These are phyloP conservation scores for Diplodia intermedia DNA, from an alignment of 2,329 filamentous ascomycete species.

Conservation along the genomic window DNA sequence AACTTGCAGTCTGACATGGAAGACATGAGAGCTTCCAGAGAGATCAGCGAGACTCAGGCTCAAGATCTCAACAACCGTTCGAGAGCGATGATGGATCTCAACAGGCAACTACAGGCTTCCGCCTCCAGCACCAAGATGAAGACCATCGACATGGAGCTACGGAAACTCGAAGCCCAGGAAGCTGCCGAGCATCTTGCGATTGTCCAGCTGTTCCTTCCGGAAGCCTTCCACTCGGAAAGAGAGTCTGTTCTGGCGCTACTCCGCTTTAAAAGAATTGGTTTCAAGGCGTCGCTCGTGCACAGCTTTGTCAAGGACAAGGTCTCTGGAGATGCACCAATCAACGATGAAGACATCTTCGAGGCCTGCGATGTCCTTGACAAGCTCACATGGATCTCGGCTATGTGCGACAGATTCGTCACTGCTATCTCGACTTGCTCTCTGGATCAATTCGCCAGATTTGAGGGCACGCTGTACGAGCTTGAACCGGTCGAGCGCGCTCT, in stretches of 20 bases:
- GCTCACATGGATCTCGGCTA: conserved; percentile 80
- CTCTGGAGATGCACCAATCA: conserved; percentile 69
- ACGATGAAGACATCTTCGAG: conserved; percentile 79
- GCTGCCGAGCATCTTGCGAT: conserved; percentile 87
- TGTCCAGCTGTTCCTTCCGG: conserved; percentile 73
- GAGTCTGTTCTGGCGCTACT: conserved; percentile 89
- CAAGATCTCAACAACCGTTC: conserved; percentile 88
- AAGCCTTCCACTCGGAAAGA: conserved; percentile 47
- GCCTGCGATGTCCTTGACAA: conserved; percentile 85
- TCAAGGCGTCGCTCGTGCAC: conserved; percentile 83
- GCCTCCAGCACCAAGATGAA: conserved; percentile 92
- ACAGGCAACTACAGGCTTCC: conserved; percentile 89
- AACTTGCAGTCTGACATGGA: conserved; percentile 86
- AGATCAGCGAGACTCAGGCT: conserved; percentile 90
- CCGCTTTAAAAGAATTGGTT: conserved; percentile 83
- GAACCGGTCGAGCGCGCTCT: conserved; percentile 89
- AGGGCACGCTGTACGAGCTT: conserved; percentile 82
- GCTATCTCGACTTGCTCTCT: conserved; percentile 80
- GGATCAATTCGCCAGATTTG: conserved; percentile 78
- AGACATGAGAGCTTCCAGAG: conserved; percentile 89
- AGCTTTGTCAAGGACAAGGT: conserved; percentile 79
- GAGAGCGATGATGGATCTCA: conserved; percentile 94
- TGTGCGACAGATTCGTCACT: conserved; percentile 84
- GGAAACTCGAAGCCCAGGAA: conserved; percentile 86
- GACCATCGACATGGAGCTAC: conserved; percentile 88